Base-by-base conservation (phyloP, 2,329 filamentous ascomycete species). In the Bipolaris oryzae region DNA sequence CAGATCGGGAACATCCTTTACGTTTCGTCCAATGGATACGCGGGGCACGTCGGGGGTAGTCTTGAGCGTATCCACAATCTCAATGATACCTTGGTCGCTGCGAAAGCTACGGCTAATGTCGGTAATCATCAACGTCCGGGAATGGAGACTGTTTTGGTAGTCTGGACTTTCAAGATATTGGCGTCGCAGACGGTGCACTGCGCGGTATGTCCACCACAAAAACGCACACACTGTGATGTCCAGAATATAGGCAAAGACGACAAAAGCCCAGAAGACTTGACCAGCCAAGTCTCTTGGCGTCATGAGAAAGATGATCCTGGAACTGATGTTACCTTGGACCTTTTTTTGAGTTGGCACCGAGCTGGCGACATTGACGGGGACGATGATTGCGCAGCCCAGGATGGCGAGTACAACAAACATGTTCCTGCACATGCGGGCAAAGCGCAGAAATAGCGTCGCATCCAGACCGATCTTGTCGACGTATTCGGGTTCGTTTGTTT, bases 391-490 rank as follows among this genome's bases (percentile, higher is more conserved):
- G 63, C 91, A 89, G 16, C 90, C 92, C 31, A 96, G 76, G 6
- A 96, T 62, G 25, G 87, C 84, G 53, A 97, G 78, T 7, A 85
- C 78, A 25, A 90, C 72, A 73, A 98, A 96, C 62, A 98, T 90
- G 74, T 96, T 95, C 58, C 95, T 88, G 72, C 91, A 91, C 95
- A 99, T 98, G 64, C 88, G 85, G 47, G 88, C 86, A 70, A 97
- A 93, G 50, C 94, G 88, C 63, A 99, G 81, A 75, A 99, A 98
- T 45, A 99, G 80, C 7, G 90, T 89, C 7, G 93, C 95, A 77
- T 99, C 95, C 80, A 99, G 82, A 47, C 95, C 95, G 37, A 96
- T 88, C 67, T 89, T 87, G n/a, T 89, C 84, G 21, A 96, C 83
- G 60, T 97, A 77, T 13, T 90, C 84, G 53, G 87, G 80, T 79